Base-by-base conservation (phyloP, 495 filamentous ascomycete genomes). In the Opeltia flavorubescens region DNA sequence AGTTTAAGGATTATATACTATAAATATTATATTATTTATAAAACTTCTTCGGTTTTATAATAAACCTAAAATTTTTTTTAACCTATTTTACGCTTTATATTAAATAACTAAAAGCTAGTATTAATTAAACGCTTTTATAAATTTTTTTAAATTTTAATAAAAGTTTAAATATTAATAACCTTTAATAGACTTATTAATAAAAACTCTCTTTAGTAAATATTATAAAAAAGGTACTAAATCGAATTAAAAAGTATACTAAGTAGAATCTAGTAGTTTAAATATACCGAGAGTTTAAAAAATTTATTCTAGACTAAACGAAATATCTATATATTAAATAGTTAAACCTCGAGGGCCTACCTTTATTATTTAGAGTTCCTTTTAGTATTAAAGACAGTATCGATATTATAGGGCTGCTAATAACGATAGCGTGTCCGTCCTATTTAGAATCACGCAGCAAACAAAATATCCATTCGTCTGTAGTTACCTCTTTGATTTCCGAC, bases 351-450 rank as follows among this genome's bases (percentile, higher is more conserved):
- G 60, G 63, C 31, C 59, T 72, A 4, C 79, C 77, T 7, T 68
- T 75, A 4, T 63, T 83, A 2, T 83, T 67, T 54, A 78, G 78
- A 12, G 60, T 83, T 12, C 78, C 78, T 4, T 83, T 81, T 53
- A 72, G 69, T 5, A 65, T 80, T 13, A 82, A 82, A 49, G 79
- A 83, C 50, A 76, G 66, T 40, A 78, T 82, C 51, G 76, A 82
- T 47, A 66, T 79, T 7, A 61, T 60, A 28, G 71, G 74, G 2
- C 51, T 78, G 18, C 59, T 63, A 0, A 82, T 79, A 11, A 83
- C 79, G 5, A 70, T 69, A 1, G 76, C 75, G 11, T 81, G 77
- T 46, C 68, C 70, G 4, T 62, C 64, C n/a, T n/a, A n/a, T n/a
- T n/a, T n/a, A n/a, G n/a, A n/a, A n/a, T n/a, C n/a, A n/a, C n/a